Evolutionary conservation across 768 basidiomycete genomes (phyloP).

Genomic region (Chalciporus piperatus): DNA sequence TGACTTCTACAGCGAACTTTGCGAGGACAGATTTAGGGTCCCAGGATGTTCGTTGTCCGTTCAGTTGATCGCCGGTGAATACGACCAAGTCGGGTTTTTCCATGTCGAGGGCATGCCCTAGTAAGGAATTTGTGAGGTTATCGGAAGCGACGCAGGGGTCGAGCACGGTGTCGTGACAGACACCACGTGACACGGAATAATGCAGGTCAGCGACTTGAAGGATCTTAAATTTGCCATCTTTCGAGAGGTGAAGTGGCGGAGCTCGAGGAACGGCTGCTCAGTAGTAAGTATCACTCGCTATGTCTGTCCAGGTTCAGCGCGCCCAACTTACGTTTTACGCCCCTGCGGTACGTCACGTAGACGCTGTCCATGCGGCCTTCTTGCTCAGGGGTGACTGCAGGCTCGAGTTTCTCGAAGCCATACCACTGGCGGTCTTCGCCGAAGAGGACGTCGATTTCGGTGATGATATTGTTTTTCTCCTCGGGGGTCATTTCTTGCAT

Average conservation of each 20-base stretch:
- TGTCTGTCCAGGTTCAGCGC: neutral
- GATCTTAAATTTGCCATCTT: conserved; percentile 83
- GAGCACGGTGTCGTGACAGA: conserved; percentile 68
- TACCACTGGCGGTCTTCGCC: conserved; percentile 85
- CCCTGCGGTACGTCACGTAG: conserved; percentile 66
- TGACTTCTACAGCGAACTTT: conserved; percentile 80
- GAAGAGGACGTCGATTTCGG: conserved; percentile 88
- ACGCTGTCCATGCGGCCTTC: conserved; percentile 47
- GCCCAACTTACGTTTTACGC: conserved; percentile 61
- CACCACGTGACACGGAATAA: conserved; percentile 77
- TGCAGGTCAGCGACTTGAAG: conserved; percentile 93
- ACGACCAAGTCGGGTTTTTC: conserved; percentile 92
- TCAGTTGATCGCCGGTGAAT: conserved; percentile 91
- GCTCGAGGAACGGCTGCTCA: conserved; percentile 62
- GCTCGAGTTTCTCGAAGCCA: conserved; percentile 75
- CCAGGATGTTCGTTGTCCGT: conserved; percentile 89
- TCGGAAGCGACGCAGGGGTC: conserved; percentile 63
- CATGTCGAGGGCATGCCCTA: conserved; percentile 65
- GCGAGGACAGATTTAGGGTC: conserved; percentile 84
- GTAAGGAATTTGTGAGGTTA: conserved; percentile 69
- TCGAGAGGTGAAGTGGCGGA: conserved; percentile 78
- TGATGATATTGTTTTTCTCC: conserved; percentile 66
- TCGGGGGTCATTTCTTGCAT: conserved; percentile 55
- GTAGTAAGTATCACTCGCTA: neutral
- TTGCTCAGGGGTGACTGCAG: conserved; percentile 48